These are phyloP conservation scores for Xylariaceae sp. DNA, from an alignment of 2,329 filamentous ascomycete genomes.

Conservation along the genomic window DNA sequence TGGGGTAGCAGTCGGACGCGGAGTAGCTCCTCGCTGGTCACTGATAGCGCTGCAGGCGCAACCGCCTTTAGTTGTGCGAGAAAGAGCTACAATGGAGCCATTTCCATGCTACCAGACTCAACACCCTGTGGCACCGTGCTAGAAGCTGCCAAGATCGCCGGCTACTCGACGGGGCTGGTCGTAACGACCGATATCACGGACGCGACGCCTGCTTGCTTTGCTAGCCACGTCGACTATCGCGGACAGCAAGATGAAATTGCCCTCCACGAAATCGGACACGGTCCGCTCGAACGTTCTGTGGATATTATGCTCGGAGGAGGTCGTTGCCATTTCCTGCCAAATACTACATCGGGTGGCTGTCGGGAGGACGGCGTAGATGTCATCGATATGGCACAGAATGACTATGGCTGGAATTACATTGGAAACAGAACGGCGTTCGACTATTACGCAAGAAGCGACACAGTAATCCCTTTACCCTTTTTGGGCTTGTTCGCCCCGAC, in stretches of 20 bases:
- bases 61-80: conserved; percentile 89
- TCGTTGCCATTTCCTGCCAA: conserved; percentile 87
- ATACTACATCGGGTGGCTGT: conserved; percentile 76
- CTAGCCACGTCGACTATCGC: conserved; percentile 76
- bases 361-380: conserved; percentile 75
- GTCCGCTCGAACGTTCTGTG: conserved; percentile 80
- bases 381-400: conserved; percentile 65
- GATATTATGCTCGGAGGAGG: conserved; percentile 93
- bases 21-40: conserved; percentile 79
- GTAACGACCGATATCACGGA: conserved; percentile 95
- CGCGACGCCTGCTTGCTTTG: conserved; percentile 93
- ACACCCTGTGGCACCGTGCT: conserved; percentile 86
- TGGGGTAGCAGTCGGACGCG: conserved; percentile 87
- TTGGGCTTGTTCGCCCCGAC: conserved; percentile 77
- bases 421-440: conserved; percentile 72
- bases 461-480: conserved; percentile 67
- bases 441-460: conserved; percentile 61
- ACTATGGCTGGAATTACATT: conserved; percentile 76
- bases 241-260: conserved; percentile 87
- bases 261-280: conserved; percentile 83
- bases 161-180: conserved; percentile 89
- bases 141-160: conserved; percentile 87
- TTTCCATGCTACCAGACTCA: conserved; percentile 80
- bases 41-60: conserved; percentile 93
- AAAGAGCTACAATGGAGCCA: conserved; percentile 97